Evolutionary conservation across 805 yeast species (phyloP), one percentile per base, ranked within the genome.

Genomic region (Kurtzmaniella fragi): DNA sequence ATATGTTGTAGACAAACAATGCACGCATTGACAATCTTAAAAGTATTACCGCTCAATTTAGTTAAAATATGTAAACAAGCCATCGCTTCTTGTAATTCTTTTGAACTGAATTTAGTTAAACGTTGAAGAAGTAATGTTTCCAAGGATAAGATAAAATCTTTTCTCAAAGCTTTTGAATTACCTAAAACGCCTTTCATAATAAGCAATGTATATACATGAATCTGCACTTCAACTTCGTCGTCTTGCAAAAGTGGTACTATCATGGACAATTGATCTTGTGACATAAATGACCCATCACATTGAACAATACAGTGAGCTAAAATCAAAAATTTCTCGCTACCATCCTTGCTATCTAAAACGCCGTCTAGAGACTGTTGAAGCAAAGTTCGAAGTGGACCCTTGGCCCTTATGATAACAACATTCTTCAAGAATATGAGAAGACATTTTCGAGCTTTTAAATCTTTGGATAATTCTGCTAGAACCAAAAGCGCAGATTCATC

Each of bases 31-130:
- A 79, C 75, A 4, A 85, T 49, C 44, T 75, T 75, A 0, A 51
- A 40, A 0, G 73, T 68, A 36, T 75, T 78, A 1, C 67, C 59
- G 31, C 70, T 64, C 48, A 73, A 58, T 2, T 46, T 50, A 2
- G 84, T 70, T 0, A 85, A 61, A 7, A 57, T 57, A 83, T 88
- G 80, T 3, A 78, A 59, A 41, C 86, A 70, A 1, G 89, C 88
- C 56, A 86, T 73, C 0, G 91, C 95, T 50, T 80, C 81, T n/a
- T 76, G 76, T 7, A 86, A 57, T 47, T 85, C 93, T 41, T 56
- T 66, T 0, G 71, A 68, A 37, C 70, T 74, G 59, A 82, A 74
- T 44, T 75, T 81, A 2, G 90, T 80, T 26, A 86, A 56, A 26
- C 75, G 62, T 27, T 64, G 64, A 44, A 84, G 53, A n/a, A 86